Conservation (phyloP, 805 yeast genomes). For the Teunomyces kruisii region DNA sequence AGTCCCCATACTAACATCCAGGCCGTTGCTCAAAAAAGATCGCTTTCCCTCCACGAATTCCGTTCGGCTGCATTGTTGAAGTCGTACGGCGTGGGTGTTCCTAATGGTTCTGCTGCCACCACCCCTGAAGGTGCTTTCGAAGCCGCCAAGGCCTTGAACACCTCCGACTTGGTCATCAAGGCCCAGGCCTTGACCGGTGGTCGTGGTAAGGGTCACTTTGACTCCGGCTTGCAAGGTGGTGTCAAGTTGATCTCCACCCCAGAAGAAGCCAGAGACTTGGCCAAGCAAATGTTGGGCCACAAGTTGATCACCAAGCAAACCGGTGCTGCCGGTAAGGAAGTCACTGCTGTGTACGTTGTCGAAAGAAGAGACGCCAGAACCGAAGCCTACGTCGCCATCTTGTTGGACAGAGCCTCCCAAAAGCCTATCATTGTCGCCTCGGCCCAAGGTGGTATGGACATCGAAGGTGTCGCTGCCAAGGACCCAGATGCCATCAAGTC, state of each 20-base stretch:
- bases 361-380: slow-evolving; percentile 92
- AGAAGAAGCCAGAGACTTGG: slow-evolving; percentile 81
- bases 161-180: slow-evolving; percentile 87
- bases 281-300: slow-evolving; percentile 87
- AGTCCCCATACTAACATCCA: slow-evolving; percentile 18
- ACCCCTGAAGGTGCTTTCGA: slow-evolving; percentile 86
- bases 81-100: slow-evolving; percentile 85
- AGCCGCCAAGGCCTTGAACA: slow-evolving; percentile 72
- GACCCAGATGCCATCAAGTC: slow-evolving; percentile 91
- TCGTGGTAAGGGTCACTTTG: slow-evolving; percentile 98
- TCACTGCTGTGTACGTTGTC: slow-evolving; percentile 92
- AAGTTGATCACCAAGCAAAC: slow-evolving; percentile 97
- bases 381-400: slow-evolving; percentile 93
- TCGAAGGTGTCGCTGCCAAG: slow-evolving; percentile 94
- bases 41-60: slow-evolving; percentile 90
- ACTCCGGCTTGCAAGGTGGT: slow-evolving; percentile 94
- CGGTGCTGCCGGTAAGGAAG: slow-evolving; percentile 95
- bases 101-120: slow-evolving; percentile 87
- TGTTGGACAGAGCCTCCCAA: slow-evolving; percentile 91
- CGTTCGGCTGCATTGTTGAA: slow-evolving; percentile 88
- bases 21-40: slow-evolving; percentile 50
- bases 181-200: slow-evolving; percentile 99
- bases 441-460: slow-evolving; percentile 99
- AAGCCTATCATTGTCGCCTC: slow-evolving; percentile 93
- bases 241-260: slow-evolving; percentile 85